Base-by-base conservation (phyloP, 2,329 filamentous ascomycete genomes). In the Ophiostoma sp. region DNA sequence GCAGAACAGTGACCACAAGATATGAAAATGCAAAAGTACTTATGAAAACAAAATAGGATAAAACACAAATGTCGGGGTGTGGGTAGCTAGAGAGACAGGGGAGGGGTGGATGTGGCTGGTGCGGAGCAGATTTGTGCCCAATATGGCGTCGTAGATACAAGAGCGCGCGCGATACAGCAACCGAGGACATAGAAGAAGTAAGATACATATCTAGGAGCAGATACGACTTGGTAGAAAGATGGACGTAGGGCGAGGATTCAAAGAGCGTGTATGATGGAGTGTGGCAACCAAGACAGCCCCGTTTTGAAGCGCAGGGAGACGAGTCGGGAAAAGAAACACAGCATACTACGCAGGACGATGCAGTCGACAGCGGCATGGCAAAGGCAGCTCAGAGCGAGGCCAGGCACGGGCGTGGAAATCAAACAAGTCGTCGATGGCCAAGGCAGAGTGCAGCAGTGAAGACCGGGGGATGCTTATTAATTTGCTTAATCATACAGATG, bases 231-330 rank as follows among this genome's bases (percentile, higher is more conserved):
- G 18, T 47, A 55, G 55, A 52, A 38, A 16, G 2, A 62, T 18
- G 18, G 9, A 49, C 6, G n/a, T 11, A 49, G n/a, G n/a, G n/a
- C 14, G 5, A 52, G n/a, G n/a, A 52, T 12, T 27, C 49, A 55
- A 55, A 55, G 49, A 58, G 9, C n/a, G n/a, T 27, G 49, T 55
- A 58, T 27, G 52, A 62, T 16, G 12, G 36, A 38, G 38, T 55
- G 36, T 62, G 58, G 36, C 58, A 62, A 14, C 58, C 58, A 62
- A 18, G 58, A 62, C 58, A 41, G 58, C 58, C 58, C 58, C 58
- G 14, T 62, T 41, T 62, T 62, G 58, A 62, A 7, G 12, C 36
- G 27, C 55, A 38, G 27, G 14, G 55, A 36, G 27, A 6, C 55
- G 27, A 58, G n/a, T 27, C 27, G 6, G 55, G 27, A 8, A 38